Percentiles rank a stretch among this genome's conserved stretches.
phyloP scores from a whole-genome alignment of 75 land plant genomes.

The Isoetes taiwanensis region DNA sequence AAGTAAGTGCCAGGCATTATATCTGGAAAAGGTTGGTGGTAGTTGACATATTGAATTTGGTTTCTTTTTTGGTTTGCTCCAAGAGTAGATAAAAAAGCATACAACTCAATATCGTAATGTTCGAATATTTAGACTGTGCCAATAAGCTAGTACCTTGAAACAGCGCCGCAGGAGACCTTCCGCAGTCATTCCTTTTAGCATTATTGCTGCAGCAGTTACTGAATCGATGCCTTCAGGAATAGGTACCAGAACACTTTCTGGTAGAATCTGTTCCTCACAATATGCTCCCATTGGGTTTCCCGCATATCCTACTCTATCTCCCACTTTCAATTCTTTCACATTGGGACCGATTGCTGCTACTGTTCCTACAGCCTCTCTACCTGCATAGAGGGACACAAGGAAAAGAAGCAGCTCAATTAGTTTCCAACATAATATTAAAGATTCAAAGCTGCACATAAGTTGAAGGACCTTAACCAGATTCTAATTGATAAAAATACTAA shows the following conservation, averaged over 20 bases:
- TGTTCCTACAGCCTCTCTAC: background rate
- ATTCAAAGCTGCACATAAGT: too few species aligned
- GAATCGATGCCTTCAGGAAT: constrained; percentile 2
- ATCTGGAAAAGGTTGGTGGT: too few species aligned
- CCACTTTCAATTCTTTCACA: background rate
- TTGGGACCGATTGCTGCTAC: background rate
- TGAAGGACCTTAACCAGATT: too few species aligned
- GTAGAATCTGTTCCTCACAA: constrained; percentile 3
- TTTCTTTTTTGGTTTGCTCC: too few species aligned
- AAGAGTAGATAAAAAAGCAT: too few species aligned
- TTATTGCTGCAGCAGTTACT: background rate
- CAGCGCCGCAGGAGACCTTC: background rate
- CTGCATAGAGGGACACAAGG: too few species aligned
- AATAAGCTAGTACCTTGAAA: constrained; percentile 61
- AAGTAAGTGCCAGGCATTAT: too few species aligned
- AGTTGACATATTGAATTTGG: too few species aligned
- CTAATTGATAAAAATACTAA: background rate
- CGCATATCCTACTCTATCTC: background rate
- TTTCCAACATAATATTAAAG: too few species aligned
- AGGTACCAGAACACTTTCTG: background rate
- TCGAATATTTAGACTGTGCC: too few species aligned
- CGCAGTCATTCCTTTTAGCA: constrained; percentile 6
- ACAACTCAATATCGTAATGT: too few species aligned
- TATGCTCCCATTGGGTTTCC: background rate
- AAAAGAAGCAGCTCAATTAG: too few species aligned